Percentiles rank a stretch among this genome's conserved stretches.
phyloP scores from a whole-genome alignment of 768 basidiomycete genomes.

The Hericium coralloides region DNA sequence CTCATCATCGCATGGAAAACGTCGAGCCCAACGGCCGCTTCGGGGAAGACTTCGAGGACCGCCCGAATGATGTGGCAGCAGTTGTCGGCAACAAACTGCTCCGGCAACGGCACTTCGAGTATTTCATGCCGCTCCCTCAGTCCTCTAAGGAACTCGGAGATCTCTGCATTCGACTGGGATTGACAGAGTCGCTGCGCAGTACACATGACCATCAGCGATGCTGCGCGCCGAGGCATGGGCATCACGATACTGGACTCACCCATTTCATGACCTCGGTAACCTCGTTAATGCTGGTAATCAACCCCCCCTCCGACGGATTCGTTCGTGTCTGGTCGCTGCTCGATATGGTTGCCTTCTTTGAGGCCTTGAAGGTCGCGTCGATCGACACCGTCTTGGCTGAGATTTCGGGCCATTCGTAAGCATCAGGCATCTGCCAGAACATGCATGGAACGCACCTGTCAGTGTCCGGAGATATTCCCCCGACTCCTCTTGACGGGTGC shows the following conservation, averaged over 20 bases:
- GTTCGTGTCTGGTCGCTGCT: neutral
- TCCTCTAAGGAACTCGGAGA: neutral
- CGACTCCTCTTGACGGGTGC: neutral
- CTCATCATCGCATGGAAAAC: neutral
- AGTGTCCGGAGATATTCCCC: slow-evolving; percentile 7
- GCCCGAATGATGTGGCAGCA: slow-evolving; percentile 14
- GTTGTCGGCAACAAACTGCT: slow-evolving; percentile 15
- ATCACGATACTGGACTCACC: slow-evolving; percentile 4
- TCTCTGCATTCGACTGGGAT: neutral
- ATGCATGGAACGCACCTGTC: neutral
- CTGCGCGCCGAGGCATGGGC: neutral
- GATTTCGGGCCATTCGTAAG: neutral
- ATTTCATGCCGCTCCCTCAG: neutral
- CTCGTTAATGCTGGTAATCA: slow-evolving; percentile 11
- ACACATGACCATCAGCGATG: neutral
- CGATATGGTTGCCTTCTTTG: neutral
- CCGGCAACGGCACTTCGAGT: slow-evolving; percentile 4
- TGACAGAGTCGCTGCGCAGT: neutral
- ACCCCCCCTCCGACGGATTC: slow-evolving; percentile 6
- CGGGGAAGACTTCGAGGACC: slow-evolving; percentile 3
- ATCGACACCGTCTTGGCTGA: neutral
- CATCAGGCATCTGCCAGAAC: neutral
- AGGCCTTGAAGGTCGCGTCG: neutral
- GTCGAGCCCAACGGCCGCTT: neutral
- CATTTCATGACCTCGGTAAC: slow-evolving; percentile 10